These are phyloP conservation scores for Eucalyptus regnans DNA, from an alignment of 345 rosid genomes.

Conservation along the genomic window DNA sequence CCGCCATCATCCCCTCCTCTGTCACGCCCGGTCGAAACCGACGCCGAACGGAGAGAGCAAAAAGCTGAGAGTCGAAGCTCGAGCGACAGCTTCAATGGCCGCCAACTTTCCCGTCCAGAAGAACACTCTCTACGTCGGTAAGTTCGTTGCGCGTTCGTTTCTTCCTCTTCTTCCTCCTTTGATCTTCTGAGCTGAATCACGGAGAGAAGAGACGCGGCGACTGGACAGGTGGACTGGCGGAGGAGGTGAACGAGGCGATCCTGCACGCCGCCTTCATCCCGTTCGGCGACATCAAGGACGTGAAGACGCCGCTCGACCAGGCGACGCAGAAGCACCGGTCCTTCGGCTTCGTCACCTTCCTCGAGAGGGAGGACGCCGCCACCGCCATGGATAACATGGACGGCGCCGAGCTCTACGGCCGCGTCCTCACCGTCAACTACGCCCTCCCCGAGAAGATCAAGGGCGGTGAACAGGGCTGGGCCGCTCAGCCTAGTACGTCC, in stretches of 20 bases:
- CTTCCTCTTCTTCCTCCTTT: neutral
- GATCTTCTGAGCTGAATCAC: neutral
- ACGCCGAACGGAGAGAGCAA: neutral
- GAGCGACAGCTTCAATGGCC: neutral
- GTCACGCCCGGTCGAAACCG: neutral
- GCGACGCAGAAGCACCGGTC: slow-evolving; percentile 99
- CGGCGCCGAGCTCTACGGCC: slow-evolving; percentile 95
- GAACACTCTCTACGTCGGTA: slow-evolving; percentile 83
- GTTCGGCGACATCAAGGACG: slow-evolving; percentile 95
- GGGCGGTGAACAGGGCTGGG: slow-evolving; percentile 99
- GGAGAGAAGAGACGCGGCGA: neutral
- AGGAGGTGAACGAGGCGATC: slow-evolving; percentile 90
- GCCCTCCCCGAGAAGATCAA: slow-evolving; percentile 93
- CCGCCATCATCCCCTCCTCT: neutral
- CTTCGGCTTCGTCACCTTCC: slow-evolving; percentile 95
- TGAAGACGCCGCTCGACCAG: slow-evolving; percentile 88
- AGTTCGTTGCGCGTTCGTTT: neutral
- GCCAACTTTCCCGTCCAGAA: slow-evolving; percentile 70
- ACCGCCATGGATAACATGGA: slow-evolving; percentile 99
- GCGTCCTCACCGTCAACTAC: slow-evolving; percentile 93
- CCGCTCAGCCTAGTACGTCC: slow-evolving; percentile 93
- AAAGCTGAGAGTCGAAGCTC: neutral
- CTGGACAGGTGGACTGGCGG: slow-evolving; percentile 59
- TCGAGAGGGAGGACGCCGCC: slow-evolving; percentile 78
- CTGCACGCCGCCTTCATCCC: slow-evolving; percentile 95